Evolutionary conservation across 257 asterid genomes (phyloP).

Genomic region (Coffea canephora): DNA sequence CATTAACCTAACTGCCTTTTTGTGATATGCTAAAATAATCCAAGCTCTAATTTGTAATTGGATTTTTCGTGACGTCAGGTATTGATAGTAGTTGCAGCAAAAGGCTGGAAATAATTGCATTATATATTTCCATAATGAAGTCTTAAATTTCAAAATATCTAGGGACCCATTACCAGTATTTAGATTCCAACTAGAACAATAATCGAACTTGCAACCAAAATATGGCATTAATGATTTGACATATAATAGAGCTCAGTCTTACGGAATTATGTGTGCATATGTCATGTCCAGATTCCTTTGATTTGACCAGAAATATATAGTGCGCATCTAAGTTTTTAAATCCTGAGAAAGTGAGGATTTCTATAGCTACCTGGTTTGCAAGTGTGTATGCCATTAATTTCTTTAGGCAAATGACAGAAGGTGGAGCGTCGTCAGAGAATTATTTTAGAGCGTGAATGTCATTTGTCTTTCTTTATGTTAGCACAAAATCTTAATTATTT

Average conservation of each 20-base stretch:
- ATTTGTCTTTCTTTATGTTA: background rate
- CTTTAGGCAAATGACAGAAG: too few relatives aligned
- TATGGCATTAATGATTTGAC: background rate
- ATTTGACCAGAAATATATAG: background rate
- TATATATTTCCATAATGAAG: background rate
- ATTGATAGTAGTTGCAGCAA: background rate
- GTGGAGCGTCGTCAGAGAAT: too few relatives aligned
- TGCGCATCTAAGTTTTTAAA: background rate
- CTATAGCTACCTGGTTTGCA: background rate
- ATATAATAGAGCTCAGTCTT: background rate
- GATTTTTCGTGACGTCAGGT: background rate
- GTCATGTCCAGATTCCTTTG: background rate
- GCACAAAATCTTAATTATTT: background rate
- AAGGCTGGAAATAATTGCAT: background rate
- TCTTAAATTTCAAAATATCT: background rate
- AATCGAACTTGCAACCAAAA: background rate
- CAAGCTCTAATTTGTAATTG: background rate
- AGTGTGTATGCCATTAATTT: background rate
- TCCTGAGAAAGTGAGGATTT: background rate
- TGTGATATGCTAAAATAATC: constrained; percentile 15
- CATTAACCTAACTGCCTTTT: background rate
- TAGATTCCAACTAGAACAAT: background rate
- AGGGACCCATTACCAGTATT: background rate
- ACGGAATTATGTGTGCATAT: background rate
- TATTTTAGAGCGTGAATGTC: too few relatives aligned